These are phyloP conservation scores for Tinospora cordifolia DNA, from an alignment of 164 flowering plant species.

Conservation along the genomic window DNA sequence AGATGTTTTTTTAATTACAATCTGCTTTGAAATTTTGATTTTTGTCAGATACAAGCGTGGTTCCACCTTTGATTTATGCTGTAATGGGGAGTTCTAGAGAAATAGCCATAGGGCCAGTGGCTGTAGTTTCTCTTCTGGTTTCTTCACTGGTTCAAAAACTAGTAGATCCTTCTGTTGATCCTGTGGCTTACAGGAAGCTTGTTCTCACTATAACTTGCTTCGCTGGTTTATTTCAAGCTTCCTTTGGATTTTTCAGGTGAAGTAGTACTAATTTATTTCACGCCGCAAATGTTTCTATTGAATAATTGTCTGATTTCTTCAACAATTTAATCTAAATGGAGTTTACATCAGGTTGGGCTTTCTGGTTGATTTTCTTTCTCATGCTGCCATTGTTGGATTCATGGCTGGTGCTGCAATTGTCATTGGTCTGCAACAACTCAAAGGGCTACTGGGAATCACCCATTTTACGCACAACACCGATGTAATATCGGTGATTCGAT, in stretches of 20 bases:
- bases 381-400: constrained; percentile 88
- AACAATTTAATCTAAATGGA: not conserved
- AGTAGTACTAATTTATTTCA: not conserved
- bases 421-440: constrained; percentile 80
- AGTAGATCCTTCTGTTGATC: constrained; percentile 54
- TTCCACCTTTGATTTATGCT: constrained; percentile 77
- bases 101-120: constrained; percentile 84
- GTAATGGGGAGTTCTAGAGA: constrained; percentile 88
- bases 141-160: constrained; percentile 52
- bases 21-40: not conserved
- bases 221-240: constrained; percentile 68
- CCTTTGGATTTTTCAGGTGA: constrained; percentile 66
- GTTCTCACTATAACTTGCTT: constrained; percentile 76
- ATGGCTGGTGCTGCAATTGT: constrained; percentile 93
- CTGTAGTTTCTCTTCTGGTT: constrained; percentile 70
- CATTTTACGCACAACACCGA: constrained; percentile 75
- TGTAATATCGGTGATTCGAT: constrained; percentile 49
- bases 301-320: not conserved
- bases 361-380: constrained; percentile 79
- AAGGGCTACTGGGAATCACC: constrained; percentile 59
- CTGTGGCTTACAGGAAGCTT: constrained; percentile 41
- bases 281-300: not conserved
- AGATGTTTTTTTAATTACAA: not conserved
- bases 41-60: constrained; percentile 65
- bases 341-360: constrained; percentile 67